These are phyloP conservation scores for Taphrina sp. DNA, from an alignment of 1,139 yeast species.

Conservation along the genomic window DNA sequence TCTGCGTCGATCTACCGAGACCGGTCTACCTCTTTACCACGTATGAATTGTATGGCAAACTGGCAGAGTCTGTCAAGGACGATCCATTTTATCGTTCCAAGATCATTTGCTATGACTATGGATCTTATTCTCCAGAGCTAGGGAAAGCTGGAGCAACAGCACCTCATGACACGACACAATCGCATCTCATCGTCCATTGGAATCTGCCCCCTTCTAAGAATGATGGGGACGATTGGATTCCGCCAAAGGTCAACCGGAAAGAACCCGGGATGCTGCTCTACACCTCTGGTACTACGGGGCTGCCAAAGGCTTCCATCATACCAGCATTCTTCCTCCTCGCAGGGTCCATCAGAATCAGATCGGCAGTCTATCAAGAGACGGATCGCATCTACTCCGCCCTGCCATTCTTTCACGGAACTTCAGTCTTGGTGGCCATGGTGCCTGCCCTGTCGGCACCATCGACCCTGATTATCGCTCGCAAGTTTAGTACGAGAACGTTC, in stretches of 20 bases:
- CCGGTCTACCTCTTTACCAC: too few relatives aligned
- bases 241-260: conserved; percentile 47
- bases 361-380: too few relatives aligned
- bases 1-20: too few relatives aligned
- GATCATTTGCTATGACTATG: conserved; percentile 58
- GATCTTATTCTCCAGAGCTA: conserved; percentile 55
- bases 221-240: conserved; percentile 43
- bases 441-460: conserved; percentile 55
- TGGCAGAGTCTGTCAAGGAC: too few relatives aligned
- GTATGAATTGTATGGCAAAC: too few relatives aligned
- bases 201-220: neutral
- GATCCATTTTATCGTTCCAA: too few relatives aligned
- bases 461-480: conserved; percentile 72
- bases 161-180: conserved; percentile 2
- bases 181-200: neutral
- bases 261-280: conserved; percentile 73
- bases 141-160: conserved; percentile 17
- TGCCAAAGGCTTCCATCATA: conserved; percentile 91
- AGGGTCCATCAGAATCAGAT: conserved; percentile 71
- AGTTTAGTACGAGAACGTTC: conserved; percentile 78
- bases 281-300: conserved; percentile 93
- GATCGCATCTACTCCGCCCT: conserved; percentile 80
- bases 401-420: conserved; percentile 96
- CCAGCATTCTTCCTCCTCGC: conserved; percentile 71
- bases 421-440: conserved; percentile 60